phyloP scores from a whole-genome alignment of 768 basidiomycete genomes.

The Boletus tomentosulus region DNA sequence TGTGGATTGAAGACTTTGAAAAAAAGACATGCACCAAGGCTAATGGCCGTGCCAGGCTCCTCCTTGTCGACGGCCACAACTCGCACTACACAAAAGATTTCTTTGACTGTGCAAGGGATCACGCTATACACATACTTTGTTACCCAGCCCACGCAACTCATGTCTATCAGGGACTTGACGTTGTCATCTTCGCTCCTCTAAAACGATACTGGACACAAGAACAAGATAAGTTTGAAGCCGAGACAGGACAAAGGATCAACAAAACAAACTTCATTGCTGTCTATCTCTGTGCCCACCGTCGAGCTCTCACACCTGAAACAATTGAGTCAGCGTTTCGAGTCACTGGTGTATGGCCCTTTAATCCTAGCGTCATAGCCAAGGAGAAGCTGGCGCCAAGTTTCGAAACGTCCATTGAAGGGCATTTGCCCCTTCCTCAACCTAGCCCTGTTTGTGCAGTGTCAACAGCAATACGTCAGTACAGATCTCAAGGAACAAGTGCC shows the following conservation, averaged over 20 bases:
- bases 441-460: too few relatives aligned
- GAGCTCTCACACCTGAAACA: too few relatives aligned
- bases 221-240: background rate
- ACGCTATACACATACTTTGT: conserved; percentile 29
- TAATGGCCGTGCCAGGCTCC: conserved; percentile 24
- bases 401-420: background rate
- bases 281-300: background rate
- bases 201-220: background rate
- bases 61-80: conserved; percentile 45
- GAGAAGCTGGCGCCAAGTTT: conserved; percentile 23
- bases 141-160: background rate
- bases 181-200: background rate
- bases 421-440: background rate
- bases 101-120: conserved; percentile 33
- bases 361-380: conserved; percentile 16
- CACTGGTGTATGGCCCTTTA: conserved; percentile 24
- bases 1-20: conserved; percentile 32
- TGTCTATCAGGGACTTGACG: background rate
- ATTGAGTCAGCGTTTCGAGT: too few relatives aligned
- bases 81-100: conserved; percentile 39
- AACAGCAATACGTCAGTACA: too few relatives aligned
- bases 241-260: too few relatives aligned
- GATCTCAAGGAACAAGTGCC: too few relatives aligned
- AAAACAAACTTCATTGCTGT: background rate
- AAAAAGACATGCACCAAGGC: conserved; percentile 33